phyloP scores from a whole-genome alignment of 2,329 filamentous ascomycete genomes.

The Clonostachys chloroleuca region DNA sequence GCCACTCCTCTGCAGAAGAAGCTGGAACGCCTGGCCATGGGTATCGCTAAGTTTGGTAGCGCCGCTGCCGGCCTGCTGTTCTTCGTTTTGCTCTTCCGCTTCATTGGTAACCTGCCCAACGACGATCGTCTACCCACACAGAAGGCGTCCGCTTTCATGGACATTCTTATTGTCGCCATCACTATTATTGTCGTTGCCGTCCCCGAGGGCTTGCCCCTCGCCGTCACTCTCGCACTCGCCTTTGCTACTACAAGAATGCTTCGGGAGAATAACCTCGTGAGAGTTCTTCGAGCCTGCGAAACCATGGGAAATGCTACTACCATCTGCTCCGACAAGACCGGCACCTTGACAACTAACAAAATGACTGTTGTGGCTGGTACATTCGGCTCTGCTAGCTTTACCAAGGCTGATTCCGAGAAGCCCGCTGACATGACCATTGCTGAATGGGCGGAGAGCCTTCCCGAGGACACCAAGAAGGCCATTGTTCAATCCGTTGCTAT shows the following conservation, averaged over 20 bases:
- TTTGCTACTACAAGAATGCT: constrained; percentile 65
- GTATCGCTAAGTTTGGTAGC: constrained; percentile 42
- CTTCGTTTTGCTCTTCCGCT: constrained; percentile 73
- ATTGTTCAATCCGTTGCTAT: constrained; percentile 42
- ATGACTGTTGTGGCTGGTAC: constrained; percentile 72
- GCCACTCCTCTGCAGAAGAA: constrained; percentile 51
- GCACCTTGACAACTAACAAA: constrained; percentile 54
- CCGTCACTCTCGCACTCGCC: constrained; percentile 60
- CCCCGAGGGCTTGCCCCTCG: constrained; percentile 61
- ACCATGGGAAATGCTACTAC: constrained; percentile 66
- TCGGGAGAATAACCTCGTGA: constrained; percentile 63
- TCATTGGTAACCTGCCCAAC: constrained; percentile 56
- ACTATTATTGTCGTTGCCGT: constrained; percentile 65
- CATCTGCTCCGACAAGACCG: constrained; percentile 60
- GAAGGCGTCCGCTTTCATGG: constrained; percentile 55
- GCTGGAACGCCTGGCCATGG: constrained; percentile 29
- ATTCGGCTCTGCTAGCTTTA: constrained; percentile 41
- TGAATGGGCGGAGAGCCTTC: constrained; percentile 9
- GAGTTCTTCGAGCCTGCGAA: constrained; percentile 60
- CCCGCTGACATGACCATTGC: constrained; percentile 5
- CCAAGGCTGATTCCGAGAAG: constrained; percentile 17
- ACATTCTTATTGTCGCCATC: constrained; percentile 61
- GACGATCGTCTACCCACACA: constrained; percentile 42
- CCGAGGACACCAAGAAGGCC: constrained; percentile 20
- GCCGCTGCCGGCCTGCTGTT: constrained; percentile 71